Conservation (phyloP, 345 rosid genomes). For the Carallia brachiata region DNA sequence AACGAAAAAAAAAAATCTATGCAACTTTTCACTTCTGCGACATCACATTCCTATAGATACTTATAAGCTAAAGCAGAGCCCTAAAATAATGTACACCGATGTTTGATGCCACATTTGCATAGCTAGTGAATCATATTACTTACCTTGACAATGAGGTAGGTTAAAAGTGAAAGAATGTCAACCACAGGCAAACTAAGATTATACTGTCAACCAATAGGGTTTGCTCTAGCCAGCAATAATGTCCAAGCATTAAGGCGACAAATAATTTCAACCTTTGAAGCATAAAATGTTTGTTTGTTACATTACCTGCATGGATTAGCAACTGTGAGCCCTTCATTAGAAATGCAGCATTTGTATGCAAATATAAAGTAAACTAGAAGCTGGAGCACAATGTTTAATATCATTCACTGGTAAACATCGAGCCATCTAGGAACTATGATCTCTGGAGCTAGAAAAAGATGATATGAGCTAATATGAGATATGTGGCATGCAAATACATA, state of each 20-base stretch:
- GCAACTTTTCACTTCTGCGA: too few relatives aligned
- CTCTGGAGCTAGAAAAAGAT: neutral
- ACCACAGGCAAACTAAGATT: slow-evolving; percentile 88
- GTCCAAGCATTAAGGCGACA: slow-evolving; percentile 96
- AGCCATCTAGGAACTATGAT: neutral
- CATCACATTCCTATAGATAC: too few relatives aligned
- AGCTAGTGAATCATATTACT: too few relatives aligned
- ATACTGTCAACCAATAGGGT: slow-evolving; percentile 93
- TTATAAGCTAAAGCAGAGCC: too few relatives aligned
- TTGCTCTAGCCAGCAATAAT: slow-evolving; percentile 89
- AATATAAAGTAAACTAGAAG: neutral
- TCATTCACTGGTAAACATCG: too few relatives aligned
- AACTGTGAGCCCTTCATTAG: slow-evolving; percentile 1
- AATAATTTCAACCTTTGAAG: slow-evolving; percentile 95
- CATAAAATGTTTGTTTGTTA: slow-evolving; percentile 88
- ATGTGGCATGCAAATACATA: too few relatives aligned
- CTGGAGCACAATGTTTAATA: neutral
- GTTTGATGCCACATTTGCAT: too few relatives aligned
- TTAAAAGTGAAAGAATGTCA: slow-evolving; percentile 85
- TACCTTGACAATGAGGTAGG: slow-evolving; percentile 91
- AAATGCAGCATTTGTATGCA: neutral
- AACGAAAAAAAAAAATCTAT: too few relatives aligned
- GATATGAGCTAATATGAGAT: too few relatives aligned
- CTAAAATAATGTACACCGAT: too few relatives aligned
- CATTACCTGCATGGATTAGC: slow-evolving; percentile 65